phyloP scores from a whole-genome alignment of 768 basidiomycete genomes.

The Xerocomus potaroensis region DNA sequence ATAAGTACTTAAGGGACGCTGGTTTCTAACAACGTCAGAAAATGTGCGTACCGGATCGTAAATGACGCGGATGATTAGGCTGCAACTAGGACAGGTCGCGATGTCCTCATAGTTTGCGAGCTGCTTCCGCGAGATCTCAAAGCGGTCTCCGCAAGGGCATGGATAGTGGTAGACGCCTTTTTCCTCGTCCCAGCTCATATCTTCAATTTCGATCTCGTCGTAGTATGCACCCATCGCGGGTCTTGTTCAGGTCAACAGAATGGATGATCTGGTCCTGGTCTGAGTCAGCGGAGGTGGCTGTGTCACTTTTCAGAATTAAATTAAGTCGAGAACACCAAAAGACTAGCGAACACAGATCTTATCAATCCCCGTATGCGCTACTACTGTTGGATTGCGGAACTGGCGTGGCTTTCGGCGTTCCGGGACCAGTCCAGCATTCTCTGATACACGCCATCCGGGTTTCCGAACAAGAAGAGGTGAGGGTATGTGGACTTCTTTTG shows the following conservation, averaged over 20 bases:
- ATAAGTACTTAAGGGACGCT: conserved; percentile 5
- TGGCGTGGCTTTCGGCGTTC: not conserved
- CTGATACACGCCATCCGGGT: not conserved
- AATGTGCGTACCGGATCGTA: conserved; percentile 81
- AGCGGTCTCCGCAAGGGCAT: conserved; percentile 96
- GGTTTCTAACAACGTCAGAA: not conserved
- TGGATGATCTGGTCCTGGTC: not conserved
- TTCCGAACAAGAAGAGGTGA: not conserved
- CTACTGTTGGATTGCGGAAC: not conserved
- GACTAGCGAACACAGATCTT: too few species aligned
- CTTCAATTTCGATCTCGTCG: conserved; percentile 97
- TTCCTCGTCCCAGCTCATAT: conserved; percentile 85
- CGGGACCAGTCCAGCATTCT: not conserved
- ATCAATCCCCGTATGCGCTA: too few species aligned
- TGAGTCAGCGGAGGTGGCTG: conserved; percentile 11
- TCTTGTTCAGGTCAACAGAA: too few species aligned
- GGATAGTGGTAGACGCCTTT: conserved; percentile 91
- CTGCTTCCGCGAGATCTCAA: conserved; percentile 87
- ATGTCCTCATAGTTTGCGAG: conserved; percentile 89
- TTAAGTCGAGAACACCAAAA: too few species aligned
- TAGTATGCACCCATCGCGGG: conserved; percentile 76
- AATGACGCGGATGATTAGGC: conserved; percentile 85
- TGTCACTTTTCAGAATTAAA: too few species aligned
- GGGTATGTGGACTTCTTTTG: conserved; percentile 1
- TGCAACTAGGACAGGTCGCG: conserved; percentile 95